Evolutionary conservation across 2,329 filamentous ascomycete species (phyloP).

Genomic region (Exophiala spinifera): DNA sequence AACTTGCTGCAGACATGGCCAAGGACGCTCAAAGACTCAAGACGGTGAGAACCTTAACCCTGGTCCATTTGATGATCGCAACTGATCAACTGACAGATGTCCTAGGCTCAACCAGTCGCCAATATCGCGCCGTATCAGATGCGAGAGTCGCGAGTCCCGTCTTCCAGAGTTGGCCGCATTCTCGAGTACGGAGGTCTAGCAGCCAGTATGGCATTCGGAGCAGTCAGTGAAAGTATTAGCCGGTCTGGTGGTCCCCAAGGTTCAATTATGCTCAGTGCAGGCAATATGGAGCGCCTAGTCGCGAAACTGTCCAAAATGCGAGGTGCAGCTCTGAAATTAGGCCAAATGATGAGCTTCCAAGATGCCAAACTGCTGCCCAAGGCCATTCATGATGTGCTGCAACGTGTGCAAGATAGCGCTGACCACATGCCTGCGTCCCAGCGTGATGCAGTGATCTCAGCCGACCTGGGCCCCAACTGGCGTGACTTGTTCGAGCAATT

Average conservation of each 20-base stretch:
- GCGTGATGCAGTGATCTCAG: conserved; percentile 74
- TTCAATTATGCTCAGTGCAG: conserved; percentile 81
- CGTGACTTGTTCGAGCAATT: conserved; percentile 78
- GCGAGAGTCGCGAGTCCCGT: conserved; percentile 84
- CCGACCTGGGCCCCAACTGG: conserved; percentile 82
- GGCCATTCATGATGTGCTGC: conserved; percentile 82
- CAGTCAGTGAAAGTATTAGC: conserved; percentile 79
- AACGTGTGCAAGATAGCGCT: conserved; percentile 91
- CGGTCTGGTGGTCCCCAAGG: conserved; percentile 71
- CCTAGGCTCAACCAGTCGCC: conserved; percentile 36
- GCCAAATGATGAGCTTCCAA: conserved; percentile 98
- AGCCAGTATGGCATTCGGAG: conserved; percentile 92
- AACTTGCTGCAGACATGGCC: conserved; percentile 48
- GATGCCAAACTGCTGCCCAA: conserved; percentile 91
- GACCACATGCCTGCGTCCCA: conserved; percentile 98
- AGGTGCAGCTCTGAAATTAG: conserved; percentile 92
- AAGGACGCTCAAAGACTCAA: conserved; percentile 38
- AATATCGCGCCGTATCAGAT: conserved; percentile 59
- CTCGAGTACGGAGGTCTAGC: conserved; percentile 95
- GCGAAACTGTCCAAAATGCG: conserved; percentile 93
- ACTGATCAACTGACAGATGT: conserved; percentile 48
- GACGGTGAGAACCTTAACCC: conserved; percentile 23
- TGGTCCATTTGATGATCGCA: conserved; percentile 21
- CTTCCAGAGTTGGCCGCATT: conserved; percentile 77
- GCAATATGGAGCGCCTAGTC: conserved; percentile 90